Evolutionary conservation across 768 basidiomycete species (phyloP).

Genomic region (Mycena galopus): DNA sequence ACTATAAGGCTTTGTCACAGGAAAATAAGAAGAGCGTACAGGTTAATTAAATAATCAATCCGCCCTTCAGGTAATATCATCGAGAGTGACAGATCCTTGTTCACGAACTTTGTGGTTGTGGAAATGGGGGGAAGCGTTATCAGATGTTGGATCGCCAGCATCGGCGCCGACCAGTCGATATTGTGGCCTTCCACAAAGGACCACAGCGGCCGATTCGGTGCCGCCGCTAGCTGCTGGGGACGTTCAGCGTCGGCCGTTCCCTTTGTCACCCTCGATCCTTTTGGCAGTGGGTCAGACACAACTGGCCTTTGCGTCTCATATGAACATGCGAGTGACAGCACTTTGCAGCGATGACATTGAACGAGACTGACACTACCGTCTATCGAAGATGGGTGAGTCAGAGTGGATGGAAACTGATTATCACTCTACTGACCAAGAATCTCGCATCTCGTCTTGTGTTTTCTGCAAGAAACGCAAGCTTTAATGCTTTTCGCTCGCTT

Average conservation of each 20-base stretch:
- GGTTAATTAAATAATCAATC: slow-evolving; percentile 21
- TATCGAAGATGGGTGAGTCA: not conserved
- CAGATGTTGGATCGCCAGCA: slow-evolving; percentile 26
- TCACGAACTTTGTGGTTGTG: not conserved
- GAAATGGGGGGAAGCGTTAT: not conserved
- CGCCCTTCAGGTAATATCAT: slow-evolving; percentile 18
- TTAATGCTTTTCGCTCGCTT: not conserved
- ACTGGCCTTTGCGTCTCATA: not conserved
- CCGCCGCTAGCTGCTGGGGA: too few relatives aligned
- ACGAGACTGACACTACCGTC: not conserved
- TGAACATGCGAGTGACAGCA: slow-evolving; percentile 18
- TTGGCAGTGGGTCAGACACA: not conserved
- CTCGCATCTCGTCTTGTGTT: slow-evolving; percentile 21
- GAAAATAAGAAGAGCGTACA: slow-evolving; percentile 11
- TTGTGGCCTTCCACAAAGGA: not conserved
- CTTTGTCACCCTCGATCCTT: too few relatives aligned
- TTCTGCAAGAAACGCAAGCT: slow-evolving; percentile 18
- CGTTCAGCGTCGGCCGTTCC: too few relatives aligned
- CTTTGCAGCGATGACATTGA: slow-evolving; percentile 30
- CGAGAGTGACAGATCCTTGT: slow-evolving; percentile 16
- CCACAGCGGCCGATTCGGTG: not conserved
- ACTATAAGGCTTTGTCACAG: not conserved
- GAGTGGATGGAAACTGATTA: not conserved
- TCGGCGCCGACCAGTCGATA: slow-evolving; percentile 45
- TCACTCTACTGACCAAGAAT: slow-evolving; percentile 7